Conservation (phyloP, 2,329 filamentous ascomycete species). For the Penicillium verrucosum region DNA sequence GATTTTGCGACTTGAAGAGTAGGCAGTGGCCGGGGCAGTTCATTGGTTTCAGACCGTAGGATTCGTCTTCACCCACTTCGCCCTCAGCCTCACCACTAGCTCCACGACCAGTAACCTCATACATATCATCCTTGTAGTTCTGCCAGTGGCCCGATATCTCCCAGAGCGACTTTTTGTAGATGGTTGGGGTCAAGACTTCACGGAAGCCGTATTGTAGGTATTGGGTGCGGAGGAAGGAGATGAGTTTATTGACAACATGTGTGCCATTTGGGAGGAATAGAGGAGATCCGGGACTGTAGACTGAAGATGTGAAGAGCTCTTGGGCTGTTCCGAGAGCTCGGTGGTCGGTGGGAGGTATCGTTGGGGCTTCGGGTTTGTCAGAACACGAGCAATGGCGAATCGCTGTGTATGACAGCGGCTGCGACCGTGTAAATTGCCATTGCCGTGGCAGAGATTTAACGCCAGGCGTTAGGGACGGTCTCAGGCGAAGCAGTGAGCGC, state of each 20-base stretch:
- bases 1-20: conserved; percentile 69
- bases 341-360: conserved; percentile 47
- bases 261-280: conserved; percentile 80
- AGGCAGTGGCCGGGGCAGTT: conserved; percentile 89
- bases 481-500: conserved; percentile 21
- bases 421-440: conserved; percentile 4
- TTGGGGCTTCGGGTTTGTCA: conserved; percentile 24
- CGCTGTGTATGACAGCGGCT: conserved; percentile 19
- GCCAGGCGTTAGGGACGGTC: conserved; percentile 12
- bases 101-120: conserved; percentile 64
- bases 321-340: conserved; percentile 55
- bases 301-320: conserved; percentile 73
- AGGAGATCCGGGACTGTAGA: conserved; percentile 80
- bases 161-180: conserved; percentile 88
- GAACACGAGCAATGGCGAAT: conserved; percentile 23
- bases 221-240: conserved; percentile 76
- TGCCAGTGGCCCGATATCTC: conserved; percentile 81
- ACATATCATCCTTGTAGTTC: conserved; percentile 92
- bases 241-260: conserved; percentile 77
- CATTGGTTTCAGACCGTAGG: conserved; percentile 87
- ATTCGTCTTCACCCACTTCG: conserved; percentile 59
- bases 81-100: conserved; percentile 43
- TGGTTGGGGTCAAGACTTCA: conserved; percentile 84
- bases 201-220: conserved; percentile 82
- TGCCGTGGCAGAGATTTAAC: not conserved